Evolutionary conservation across 73 alveolate species (phyloP).

Genomic region (Tetrahymena borealis): DNA sequence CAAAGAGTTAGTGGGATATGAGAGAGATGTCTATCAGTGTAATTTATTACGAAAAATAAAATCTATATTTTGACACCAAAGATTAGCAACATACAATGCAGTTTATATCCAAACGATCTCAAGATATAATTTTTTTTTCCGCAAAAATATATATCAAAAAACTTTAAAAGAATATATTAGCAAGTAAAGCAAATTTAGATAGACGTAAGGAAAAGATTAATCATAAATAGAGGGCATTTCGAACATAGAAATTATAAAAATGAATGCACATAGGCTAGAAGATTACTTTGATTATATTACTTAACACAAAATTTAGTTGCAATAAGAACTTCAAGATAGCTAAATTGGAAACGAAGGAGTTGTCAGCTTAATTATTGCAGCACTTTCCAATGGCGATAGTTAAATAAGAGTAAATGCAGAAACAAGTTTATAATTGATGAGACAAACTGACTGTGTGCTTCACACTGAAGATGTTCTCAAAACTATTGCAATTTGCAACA

Average conservation of each 20-base stretch:
- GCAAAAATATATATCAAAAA: not conserved
- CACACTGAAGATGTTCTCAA: not conserved
- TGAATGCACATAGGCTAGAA: not conserved
- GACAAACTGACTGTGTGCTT: not conserved
- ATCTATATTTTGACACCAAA: too few species aligned
- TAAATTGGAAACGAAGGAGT: not conserved
- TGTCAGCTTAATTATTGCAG: not conserved
- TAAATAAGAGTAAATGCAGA: not conserved
- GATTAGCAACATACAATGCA: not conserved
- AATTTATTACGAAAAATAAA: too few species aligned
- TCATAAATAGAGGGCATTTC: not conserved
- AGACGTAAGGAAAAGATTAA: not conserved
- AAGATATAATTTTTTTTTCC: not conserved
- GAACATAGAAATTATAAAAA: not conserved
- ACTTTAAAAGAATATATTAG: not conserved
- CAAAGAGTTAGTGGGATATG: too few species aligned
- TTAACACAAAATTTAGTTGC: not conserved
- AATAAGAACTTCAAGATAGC: not conserved
- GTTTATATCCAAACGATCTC: not conserved
- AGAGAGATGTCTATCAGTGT: too few species aligned
- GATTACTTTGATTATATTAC: not conserved
- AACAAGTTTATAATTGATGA: not conserved
- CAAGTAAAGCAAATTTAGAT: not conserved
- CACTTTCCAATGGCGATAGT: not conserved
- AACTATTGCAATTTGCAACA: not conserved